A percentile compares a stretch with the other conserved stretches of the same genome.
These are phyloP conservation scores for Cercospora sesami DNA, from an alignment of 2,329 filamentous ascomycete species.

Conservation along the genomic window DNA sequence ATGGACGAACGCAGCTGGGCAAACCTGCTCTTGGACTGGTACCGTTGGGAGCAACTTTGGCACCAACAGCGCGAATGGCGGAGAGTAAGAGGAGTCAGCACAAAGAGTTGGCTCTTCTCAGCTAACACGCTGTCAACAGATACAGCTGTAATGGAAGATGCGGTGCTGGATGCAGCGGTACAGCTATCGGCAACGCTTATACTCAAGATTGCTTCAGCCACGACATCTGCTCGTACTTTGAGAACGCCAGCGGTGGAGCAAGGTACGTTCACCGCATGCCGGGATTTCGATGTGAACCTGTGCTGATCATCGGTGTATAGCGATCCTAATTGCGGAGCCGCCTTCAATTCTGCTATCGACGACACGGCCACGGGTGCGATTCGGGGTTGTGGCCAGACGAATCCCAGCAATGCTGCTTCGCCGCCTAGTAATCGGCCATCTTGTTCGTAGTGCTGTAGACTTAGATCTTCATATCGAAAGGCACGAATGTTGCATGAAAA, in stretches of 20 bases:
- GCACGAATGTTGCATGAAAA: not conserved
- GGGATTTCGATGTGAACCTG: too few relatives aligned
- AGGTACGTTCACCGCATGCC: slow-evolving; percentile 36
- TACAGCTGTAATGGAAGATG: slow-evolving; percentile 55
- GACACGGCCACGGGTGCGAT: slow-evolving; percentile 45
- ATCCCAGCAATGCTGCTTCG: slow-evolving; percentile 34
- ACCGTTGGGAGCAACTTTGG: slow-evolving; percentile 53
- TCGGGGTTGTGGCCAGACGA: slow-evolving; percentile 37
- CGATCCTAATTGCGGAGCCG: slow-evolving; percentile 52
- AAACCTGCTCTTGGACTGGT: slow-evolving; percentile 48
- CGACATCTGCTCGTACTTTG: slow-evolving; percentile 55
- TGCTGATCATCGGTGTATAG: slow-evolving; percentile 32
- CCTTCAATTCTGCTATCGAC: slow-evolving; percentile 47
- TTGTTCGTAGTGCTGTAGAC: slow-evolving; percentile 20
- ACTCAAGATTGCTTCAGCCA: slow-evolving; percentile 55
- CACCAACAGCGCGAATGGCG: slow-evolving; percentile 43
- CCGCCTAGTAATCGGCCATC: slow-evolving; percentile 25
- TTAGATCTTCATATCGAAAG: not conserved
- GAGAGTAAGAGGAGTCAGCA: slow-evolving; percentile 44
- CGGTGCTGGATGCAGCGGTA: slow-evolving; percentile 49
- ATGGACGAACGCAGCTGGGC: slow-evolving; percentile 49
- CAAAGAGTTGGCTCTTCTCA: not conserved
- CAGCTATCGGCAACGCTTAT: slow-evolving; percentile 50
- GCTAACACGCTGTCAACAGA: slow-evolving; percentile 33
- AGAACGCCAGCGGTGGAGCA: slow-evolving; percentile 50